Base-by-base conservation (phyloP, 2,329 filamentous ascomycete genomes). In the Ceratocystis diversiconidia region DNA sequence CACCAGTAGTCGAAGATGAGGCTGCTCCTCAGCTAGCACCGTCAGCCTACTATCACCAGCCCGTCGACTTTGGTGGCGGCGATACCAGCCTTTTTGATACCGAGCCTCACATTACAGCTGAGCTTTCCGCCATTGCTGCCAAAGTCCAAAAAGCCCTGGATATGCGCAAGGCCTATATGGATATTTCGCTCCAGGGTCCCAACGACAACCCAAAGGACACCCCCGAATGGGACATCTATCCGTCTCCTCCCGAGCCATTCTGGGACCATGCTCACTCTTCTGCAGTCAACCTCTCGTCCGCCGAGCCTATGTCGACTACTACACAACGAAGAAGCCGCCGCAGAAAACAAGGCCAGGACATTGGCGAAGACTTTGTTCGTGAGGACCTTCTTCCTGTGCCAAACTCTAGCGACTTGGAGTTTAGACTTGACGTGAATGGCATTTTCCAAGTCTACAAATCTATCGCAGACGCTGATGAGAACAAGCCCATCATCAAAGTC, bases 371-470 rank as follows among this genome's bases (percentile, higher is more conserved):
- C 73, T 99, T 99, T 72, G 82, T 90, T 68, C 83, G 96, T 73
- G 82, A 87, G 1, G 89, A 96, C 69, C 73, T 90, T 41, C 74
- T 89, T 63, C 90, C 92, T 0, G 76, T 95, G 1, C 90, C 92
- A 0, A 82, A 79, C 2, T 74, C 83, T 32, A 86, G 86, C 59
- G 83, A 86, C 68, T 86, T 90, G 82, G 83, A 81, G 0, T 99
- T 88, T 74, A 82, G 82, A 67, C 79, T 97, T 52, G 94, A 97
- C 73, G 82, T 85, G 2, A 88, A 83, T 70, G 89, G 94, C 68
- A 90, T 99, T 3, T 99, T 90, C 73, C 94, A 99, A 73, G 90
- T 99, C 1, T 96, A 90, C 72, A 86, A 92, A 70, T 87, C 82
- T 60, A 77, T 82, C 3, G 30, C 64, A 6, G 79, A 82, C 66